phyloP scores from a whole-genome alignment of 2,329 filamentous ascomycete species.

The Bipolaris gigantea region DNA sequence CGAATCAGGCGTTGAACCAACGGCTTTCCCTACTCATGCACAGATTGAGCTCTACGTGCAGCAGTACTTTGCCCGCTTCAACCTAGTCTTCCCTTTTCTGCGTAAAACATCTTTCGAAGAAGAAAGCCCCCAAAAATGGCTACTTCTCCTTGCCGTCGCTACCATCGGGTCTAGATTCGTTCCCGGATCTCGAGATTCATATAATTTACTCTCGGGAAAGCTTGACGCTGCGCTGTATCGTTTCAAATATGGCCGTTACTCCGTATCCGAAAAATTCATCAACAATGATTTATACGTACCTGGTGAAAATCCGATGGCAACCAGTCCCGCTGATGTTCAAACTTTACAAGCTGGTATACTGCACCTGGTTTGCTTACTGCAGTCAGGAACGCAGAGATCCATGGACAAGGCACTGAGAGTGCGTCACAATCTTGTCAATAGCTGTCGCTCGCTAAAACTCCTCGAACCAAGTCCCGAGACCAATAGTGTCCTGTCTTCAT shows the following conservation, averaged over 20 bases:
- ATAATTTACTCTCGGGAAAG: neutral
- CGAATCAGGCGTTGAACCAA: neutral
- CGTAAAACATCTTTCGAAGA: constrained; percentile 23
- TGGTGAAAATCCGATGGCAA: neutral
- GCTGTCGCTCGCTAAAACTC: constrained; percentile 6
- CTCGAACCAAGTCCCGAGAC: neutral
- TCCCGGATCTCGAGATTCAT: neutral
- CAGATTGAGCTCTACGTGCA: constrained; percentile 26
- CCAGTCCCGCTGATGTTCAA: neutral
- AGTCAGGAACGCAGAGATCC: constrained; percentile 10
- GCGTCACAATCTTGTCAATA: constrained; percentile 8
- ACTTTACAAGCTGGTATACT: constrained; percentile 14
- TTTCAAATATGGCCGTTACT: neutral
- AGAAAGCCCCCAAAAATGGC: constrained; percentile 12
- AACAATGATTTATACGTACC: neutral
- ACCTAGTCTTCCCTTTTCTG: constrained; percentile 34
- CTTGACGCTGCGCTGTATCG: neutral
- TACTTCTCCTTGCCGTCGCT: constrained; percentile 32
- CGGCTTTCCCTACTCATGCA: constrained; percentile 22
- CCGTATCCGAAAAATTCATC: neutral
- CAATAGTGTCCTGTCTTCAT: neutral
- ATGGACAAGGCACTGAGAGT: constrained; percentile 5
- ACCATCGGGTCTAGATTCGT: constrained; percentile 32
- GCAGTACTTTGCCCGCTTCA: constrained; percentile 33
- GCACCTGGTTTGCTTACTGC: constrained; percentile 11